phyloP scores from a whole-genome alignment of 2,329 filamentous ascomycete species.

The Cercospora citrullina region DNA sequence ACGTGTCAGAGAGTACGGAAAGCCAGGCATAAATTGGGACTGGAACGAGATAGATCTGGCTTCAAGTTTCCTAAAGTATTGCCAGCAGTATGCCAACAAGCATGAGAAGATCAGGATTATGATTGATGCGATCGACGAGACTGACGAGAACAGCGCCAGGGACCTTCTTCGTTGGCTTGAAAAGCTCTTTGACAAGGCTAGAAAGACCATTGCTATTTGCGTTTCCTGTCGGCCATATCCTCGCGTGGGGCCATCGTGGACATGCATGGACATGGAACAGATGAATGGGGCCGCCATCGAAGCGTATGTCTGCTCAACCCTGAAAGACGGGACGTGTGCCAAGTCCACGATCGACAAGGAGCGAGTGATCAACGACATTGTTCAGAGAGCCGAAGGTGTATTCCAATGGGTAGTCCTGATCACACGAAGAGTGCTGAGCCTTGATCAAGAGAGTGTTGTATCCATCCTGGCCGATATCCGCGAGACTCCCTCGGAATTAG shows the following conservation, averaged over 20 bases:
- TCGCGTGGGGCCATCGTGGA: neutral
- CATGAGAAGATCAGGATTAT: neutral
- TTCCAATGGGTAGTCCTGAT: neutral
- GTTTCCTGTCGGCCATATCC: neutral
- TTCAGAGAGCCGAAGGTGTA: neutral
- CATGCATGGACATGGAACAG: neutral
- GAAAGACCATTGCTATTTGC: neutral
- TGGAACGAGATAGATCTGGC: neutral
- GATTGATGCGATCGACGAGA: neutral
- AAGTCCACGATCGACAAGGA: neutral
- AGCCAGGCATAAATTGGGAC: neutral
- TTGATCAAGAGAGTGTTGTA: neutral
- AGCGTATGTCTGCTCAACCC: neutral
- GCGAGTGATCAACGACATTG: neutral
- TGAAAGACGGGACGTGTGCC: neutral
- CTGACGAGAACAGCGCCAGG: neutral
- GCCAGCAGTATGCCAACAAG: neutral
- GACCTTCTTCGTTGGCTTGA: neutral
- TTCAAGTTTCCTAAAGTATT: neutral
- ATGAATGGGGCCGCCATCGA: neutral
- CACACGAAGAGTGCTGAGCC: neutral
- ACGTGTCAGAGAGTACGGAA: neutral
- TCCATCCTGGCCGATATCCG: neutral
- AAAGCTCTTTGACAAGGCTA: neutral
- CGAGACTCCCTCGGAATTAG: neutral